Conservation (phyloP, 2,329 filamentous ascomycete genomes). For the Keithomyces neogunnii region DNA sequence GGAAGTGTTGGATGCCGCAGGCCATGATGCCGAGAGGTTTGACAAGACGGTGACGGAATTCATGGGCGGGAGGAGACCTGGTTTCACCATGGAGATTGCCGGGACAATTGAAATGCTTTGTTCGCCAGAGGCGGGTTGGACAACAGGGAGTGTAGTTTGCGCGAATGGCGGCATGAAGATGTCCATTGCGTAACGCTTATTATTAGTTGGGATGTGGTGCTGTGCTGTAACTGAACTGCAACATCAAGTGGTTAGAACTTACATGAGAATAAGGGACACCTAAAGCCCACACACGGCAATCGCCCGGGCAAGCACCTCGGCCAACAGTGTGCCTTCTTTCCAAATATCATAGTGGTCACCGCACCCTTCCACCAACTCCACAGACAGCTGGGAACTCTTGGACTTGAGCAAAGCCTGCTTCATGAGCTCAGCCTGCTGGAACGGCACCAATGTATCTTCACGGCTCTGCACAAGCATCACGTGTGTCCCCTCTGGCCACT, state of each 20-base stretch:
- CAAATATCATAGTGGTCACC: conserved; percentile 4
- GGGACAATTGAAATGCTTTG: conserved; percentile 65
- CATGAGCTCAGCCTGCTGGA: conserved; percentile 7
- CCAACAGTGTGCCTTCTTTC: conserved; percentile 3
- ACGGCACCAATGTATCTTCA: conserved; percentile 8
- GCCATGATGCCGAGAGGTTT: conserved; percentile 22
- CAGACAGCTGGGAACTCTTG: not conserved
- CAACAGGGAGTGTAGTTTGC: conserved; percentile 63
- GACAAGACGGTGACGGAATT: conserved; percentile 22
- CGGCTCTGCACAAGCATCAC: conserved; percentile 8
- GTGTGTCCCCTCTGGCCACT: conserved; percentile 8
- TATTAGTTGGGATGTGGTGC: not conserved
- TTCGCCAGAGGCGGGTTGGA: conserved; percentile 56
- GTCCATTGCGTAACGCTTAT: conserved; percentile 20
- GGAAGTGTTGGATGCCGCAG: conserved; percentile 20
- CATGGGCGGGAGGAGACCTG: conserved; percentile 26
- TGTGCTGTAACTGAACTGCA: not conserved
- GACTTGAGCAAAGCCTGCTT: conserved; percentile 2
- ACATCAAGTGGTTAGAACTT: too few species aligned
- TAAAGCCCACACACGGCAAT: not conserved
- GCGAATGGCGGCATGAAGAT: conserved; percentile 51
- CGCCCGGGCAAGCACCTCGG: not conserved
- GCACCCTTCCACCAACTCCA: conserved; percentile 1
- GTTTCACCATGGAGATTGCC: conserved; percentile 48
- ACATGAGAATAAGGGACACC: not conserved